Percentiles rank a stretch among this genome's conserved stretches.
phyloP scores from a whole-genome alignment of 2,329 filamentous ascomycete species.

The Ceratocystis destructans region DNA sequence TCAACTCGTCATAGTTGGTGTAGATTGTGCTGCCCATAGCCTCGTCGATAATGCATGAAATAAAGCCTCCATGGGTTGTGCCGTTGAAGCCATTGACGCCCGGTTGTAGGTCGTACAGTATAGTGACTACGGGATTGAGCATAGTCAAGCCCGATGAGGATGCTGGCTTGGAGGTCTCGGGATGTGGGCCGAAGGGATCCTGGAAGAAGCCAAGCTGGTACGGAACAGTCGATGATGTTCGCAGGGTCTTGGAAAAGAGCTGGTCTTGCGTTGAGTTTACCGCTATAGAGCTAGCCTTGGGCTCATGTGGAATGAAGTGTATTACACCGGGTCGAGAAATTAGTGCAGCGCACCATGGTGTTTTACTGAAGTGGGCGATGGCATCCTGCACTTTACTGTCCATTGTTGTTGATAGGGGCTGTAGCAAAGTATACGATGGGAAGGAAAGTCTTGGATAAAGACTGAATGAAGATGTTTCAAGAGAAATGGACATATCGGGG shows the following conservation, averaged over 20 bases:
- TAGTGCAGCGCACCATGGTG: slow-evolving; percentile 17
- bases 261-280: slow-evolving; percentile 17
- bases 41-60: slow-evolving; percentile 23
- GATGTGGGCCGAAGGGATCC: slow-evolving; percentile 13
- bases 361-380: slow-evolving; percentile 15
- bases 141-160: slow-evolving; percentile 16
- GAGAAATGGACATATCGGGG: too few relatives aligned
- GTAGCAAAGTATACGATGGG: not conserved
- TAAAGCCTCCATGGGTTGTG: slow-evolving; percentile 23
- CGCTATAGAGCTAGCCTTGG: not conserved
- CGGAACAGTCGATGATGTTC: slow-evolving; percentile 20
- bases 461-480: too few relatives aligned
- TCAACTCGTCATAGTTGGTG: slow-evolving; percentile 21
- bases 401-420: not conserved
- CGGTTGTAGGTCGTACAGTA: slow-evolving; percentile 22
- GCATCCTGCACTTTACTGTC: not conserved
- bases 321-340: slow-evolving; percentile 1
- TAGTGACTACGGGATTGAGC: slow-evolving; percentile 18
- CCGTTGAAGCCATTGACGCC: slow-evolving; percentile 24
- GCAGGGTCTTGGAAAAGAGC: slow-evolving; percentile 20
- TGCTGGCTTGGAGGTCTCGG: slow-evolving; percentile 1
- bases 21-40: slow-evolving; percentile 23
- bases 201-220: slow-evolving; percentile 22
- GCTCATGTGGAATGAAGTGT: slow-evolving; percentile 11
- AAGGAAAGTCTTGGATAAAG: too few relatives aligned